A percentile compares a stretch with the other conserved stretches of the same genome.
Conservation (phyloP, 129 eudicot genomes). For the Helianthus annuus region HanXRQr2.0-SUNRISE NC_035442.2:24331681-24332180, state of each 20-base stretch:
- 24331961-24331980: neutral
- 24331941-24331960: neutral
- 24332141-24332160: slow-evolving; percentile 88
- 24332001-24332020: neutral
- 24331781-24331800: neutral
- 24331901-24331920: neutral
- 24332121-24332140: slow-evolving; percentile 97
- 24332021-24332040: slow-evolving; percentile 9
- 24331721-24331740: neutral
- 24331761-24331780: neutral
- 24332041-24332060: slow-evolving; percentile 70
- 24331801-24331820: neutral
- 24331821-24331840: neutral
- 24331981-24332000: slow-evolving; percentile 5
- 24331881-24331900: slow-evolving; percentile 3
- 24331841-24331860: neutral
- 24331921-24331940: slow-evolving; percentile 4
- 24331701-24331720: neutral
- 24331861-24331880: neutral
- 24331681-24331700: too few relatives aligned
- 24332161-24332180: slow-evolving; percentile 50
- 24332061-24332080: slow-evolving; percentile 97
- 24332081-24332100: slow-evolving; percentile 85
- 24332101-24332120: slow-evolving; percentile 82
- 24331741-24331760: slow-evolving; percentile 4